Percentiles rank a stretch among this genome's conserved stretches.
These are phyloP conservation scores for Salvia hispanica DNA, from an alignment of 257 asterid genomes.

Conservation along the genomic window DNA sequence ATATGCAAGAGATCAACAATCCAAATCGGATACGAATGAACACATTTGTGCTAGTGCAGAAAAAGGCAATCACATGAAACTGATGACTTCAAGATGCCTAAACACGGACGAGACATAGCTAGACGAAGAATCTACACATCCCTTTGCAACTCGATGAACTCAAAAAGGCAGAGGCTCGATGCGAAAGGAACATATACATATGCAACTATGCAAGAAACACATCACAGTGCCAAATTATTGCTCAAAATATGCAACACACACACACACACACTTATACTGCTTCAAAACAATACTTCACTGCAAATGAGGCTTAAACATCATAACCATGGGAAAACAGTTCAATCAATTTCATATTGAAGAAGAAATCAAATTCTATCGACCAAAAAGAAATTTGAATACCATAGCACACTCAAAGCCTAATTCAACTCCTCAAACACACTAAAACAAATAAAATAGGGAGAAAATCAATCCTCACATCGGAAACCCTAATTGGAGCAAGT, in stretches of 20 bases:
- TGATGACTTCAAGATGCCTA: not conserved
- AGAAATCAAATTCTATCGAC: not conserved
- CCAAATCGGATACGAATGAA: not conserved
- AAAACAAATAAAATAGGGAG: not conserved
- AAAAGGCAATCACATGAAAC: not conserved
- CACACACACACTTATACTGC: too few species aligned
- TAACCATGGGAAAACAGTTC: not conserved
- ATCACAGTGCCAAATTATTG: not conserved
- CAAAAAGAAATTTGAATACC: not conserved
- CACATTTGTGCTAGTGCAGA: not conserved
- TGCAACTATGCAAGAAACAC: not conserved
- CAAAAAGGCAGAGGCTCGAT: not conserved
- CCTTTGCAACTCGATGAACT: not conserved
- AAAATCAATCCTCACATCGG: slow-evolving; percentile 44
- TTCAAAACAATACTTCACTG: not conserved
- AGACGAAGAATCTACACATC: not conserved
- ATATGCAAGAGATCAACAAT: not conserved
- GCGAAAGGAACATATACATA: not conserved
- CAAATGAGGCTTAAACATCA: not conserved
- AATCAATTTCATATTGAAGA: not conserved
- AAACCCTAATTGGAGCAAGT: slow-evolving; percentile 36
- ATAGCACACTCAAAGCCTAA: not conserved
- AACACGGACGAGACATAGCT: not conserved
- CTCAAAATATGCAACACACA: not conserved
- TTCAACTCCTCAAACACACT: not conserved